A percentile compares a stretch with the other conserved stretches of the same genome.
Conservation (phyloP, 768 basidiomycete species). For the Omphalotus guepiniiformis region DNA sequence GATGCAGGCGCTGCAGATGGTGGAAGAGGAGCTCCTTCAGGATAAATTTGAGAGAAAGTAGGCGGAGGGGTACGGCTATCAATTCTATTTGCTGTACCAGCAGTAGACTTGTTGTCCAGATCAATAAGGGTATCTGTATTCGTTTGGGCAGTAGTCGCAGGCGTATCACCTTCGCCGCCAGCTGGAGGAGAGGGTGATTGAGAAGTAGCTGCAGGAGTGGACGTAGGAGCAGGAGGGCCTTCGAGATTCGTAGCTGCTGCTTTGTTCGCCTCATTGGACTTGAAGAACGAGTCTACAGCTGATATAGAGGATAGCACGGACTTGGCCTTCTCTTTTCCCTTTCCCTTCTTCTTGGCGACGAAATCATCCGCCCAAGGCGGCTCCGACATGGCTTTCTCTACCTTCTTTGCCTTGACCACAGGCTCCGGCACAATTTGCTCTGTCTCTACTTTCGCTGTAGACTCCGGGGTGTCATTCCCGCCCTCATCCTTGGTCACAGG, state of each 20-base stretch:
- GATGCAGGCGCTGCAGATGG: too few species aligned
- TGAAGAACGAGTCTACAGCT: neutral
- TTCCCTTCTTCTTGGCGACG: neutral
- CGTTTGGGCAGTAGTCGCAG: neutral
- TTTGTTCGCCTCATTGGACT: neutral
- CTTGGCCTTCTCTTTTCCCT: neutral
- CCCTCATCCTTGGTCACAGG: neutral
- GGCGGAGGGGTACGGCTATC: conserved; percentile 4
- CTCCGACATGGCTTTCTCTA: conserved; percentile 1
- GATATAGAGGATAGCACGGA: neutral
- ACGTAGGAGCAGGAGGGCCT: neutral
- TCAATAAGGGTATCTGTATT: too few species aligned
- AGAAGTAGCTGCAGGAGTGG: neutral
- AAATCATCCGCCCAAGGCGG: neutral
- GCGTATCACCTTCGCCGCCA: neutral
- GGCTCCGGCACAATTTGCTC: neutral
- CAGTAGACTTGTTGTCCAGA: too few species aligned
- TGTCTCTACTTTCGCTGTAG: neutral
- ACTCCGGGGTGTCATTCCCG: neutral
- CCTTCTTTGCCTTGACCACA: neutral
- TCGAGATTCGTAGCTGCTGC: neutral
- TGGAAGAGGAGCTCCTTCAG: neutral
- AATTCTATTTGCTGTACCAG: too few species aligned
- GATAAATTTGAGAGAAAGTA: neutral
- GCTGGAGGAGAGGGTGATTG: neutral